Conservation (phyloP, 164 flowering plant genomes). For the Berberis thunbergii region DNA sequence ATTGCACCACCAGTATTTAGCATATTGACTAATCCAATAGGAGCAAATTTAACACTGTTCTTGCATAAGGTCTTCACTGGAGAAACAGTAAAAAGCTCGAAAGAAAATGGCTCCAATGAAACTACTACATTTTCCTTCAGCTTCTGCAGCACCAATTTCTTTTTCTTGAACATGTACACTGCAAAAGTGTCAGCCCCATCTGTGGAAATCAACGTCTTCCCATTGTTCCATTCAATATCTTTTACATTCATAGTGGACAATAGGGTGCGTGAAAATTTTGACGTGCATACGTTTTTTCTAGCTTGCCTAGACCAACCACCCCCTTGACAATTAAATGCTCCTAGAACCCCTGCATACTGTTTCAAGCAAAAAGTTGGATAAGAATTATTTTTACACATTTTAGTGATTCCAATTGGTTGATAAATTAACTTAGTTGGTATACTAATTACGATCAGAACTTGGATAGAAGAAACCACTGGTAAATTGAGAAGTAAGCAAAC, state of each 20-base stretch:
- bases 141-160: constrained; percentile 33
- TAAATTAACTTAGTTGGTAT: background rate
- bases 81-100: constrained; percentile 56
- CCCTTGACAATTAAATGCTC: constrained; percentile 41
- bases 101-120: constrained; percentile 47
- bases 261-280: constrained; percentile 37
- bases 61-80: constrained; percentile 26
- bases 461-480: background rate
- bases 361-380: background rate
- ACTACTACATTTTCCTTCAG: constrained; percentile 25
- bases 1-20: constrained; percentile 64
- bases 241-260: constrained; percentile 24
- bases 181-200: constrained; percentile 36
- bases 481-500: background rate
- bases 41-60: constrained; percentile 41
- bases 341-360: constrained; percentile 31
- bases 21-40: constrained; percentile 69
- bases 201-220: constrained; percentile 27
- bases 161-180: constrained; percentile 30
- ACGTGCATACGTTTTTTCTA: constrained; percentile 36
- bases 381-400: too few species aligned
- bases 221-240: constrained; percentile 57
- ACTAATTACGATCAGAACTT: background rate
- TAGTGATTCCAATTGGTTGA: background rate
- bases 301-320: constrained; percentile 63